Base-by-base conservation (phyloP, 139 green algal genomes). In the Chlamydomonas sp. region DNA sequence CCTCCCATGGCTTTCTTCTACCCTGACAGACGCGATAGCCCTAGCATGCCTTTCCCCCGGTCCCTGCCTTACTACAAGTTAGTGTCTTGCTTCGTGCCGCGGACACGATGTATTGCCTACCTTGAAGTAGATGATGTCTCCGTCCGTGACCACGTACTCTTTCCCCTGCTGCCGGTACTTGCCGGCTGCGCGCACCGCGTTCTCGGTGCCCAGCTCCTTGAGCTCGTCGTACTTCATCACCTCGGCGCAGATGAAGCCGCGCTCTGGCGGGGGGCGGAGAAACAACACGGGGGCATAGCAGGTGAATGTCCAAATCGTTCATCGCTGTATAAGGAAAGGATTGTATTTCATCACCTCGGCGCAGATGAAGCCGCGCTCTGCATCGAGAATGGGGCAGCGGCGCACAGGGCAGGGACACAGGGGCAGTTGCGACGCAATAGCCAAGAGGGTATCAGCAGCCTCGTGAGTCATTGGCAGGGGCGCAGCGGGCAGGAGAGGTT, bases 161-260 rank as follows among this genome's bases (percentile, higher is more conserved):
- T 99, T 78, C 79, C 98, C 98, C 89, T 99, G 94, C 88, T 99
- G 98, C 79, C 93, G 91, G 92, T 98, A 99, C 92, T 99, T 99
- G 80, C 98, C 98, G 1, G 95, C 95, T 5, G 97, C 97, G 94
- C 99, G 99, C 68, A 98, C 95, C 16, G 94, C 95, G 0, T 81
- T 69, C 83, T 98, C 96, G n/a, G 57, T 96, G 71, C 95, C 95
- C 16, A 96, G 80, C 89, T 98, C 96, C 69, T 98, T 95, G 49
- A 99, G 92, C 84, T 98, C 96, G 0, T 95, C 93, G 79, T 95
- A 91, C 78, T 87, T 89, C 94, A 98, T 97, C 5, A 98, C 96
- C 86, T 99, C 97, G 1, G 97, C 98, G 63, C 96, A 98, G 90
- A 99, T 99, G 95, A 99, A 99, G 17, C 98, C 98, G 9, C 96